Evolutionary conservation across 208 protist genomes (phyloP).

Genomic region (Leishmania tarentolae): DNA sequence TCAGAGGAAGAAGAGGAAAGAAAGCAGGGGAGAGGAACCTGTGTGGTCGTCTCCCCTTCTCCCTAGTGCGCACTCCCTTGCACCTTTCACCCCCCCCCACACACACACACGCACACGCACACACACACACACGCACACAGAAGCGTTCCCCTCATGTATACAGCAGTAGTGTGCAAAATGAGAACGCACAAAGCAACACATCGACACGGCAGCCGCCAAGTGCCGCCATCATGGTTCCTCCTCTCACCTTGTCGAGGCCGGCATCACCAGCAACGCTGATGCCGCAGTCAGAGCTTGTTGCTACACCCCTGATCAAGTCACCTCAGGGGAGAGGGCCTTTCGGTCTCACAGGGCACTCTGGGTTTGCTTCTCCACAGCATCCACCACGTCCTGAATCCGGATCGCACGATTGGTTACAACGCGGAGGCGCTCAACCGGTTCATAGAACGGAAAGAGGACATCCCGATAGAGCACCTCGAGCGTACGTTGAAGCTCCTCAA

Average conservation of each 20-base stretch:
- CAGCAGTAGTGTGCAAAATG: neutral
- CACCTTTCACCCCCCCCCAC: neutral
- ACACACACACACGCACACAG: neutral
- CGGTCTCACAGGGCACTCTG: neutral
- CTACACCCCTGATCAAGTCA: neutral
- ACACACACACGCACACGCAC: neutral
- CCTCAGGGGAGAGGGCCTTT: neutral
- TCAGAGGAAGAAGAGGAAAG: neutral
- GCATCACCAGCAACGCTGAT: neutral
- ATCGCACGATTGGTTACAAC: conserved; percentile 74
- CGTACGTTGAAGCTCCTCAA: conserved; percentile 60
- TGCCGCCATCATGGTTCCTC: too few species aligned
- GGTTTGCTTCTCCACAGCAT: conserved; percentile 33
- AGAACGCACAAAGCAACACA: neutral
- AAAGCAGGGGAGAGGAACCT: neutral
- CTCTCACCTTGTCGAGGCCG: neutral
- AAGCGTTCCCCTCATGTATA: neutral
- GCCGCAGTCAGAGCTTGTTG: neutral
- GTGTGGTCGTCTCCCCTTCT: neutral
- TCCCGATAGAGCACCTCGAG: conserved; percentile 69
- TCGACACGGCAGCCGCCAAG: too few species aligned
- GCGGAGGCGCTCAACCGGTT: conserved; percentile 74
- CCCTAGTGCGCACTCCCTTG: neutral
- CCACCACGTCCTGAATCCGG: conserved; percentile 63
- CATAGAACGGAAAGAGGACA: conserved; percentile 78